Percentiles rank a stretch among this genome's conserved stretches.
phyloP scores from a whole-genome alignment of 2,329 filamentous ascomycete genomes.

The Verticillium dahliae region DNA sequence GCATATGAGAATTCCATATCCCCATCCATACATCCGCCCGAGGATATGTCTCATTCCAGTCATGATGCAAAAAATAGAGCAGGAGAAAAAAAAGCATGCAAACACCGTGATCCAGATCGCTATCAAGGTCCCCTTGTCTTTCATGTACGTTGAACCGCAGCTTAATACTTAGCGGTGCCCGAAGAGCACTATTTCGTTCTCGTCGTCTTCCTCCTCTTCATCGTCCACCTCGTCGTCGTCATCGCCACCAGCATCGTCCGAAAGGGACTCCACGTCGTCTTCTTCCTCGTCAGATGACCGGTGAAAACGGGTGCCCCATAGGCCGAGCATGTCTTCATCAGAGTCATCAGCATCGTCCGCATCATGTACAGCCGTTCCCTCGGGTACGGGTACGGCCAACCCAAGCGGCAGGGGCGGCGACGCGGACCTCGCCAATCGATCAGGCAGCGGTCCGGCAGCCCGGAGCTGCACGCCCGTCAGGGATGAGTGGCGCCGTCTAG shows the following conservation, averaged over 20 bases:
- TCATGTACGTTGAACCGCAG: background rate
- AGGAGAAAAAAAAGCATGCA: background rate
- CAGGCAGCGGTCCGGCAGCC: constrained; percentile 25
- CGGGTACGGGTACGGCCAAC: constrained; percentile 7
- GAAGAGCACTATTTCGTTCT: constrained; percentile 42
- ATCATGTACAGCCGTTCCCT: background rate
- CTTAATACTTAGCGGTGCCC: constrained; percentile 36
- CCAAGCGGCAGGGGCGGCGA: constrained; percentile 6
- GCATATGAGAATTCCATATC: background rate
- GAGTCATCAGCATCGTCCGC: constrained; percentile 33
- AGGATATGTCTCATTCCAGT: background rate
- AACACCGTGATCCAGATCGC: background rate
- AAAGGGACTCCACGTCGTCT: constrained; percentile 31
- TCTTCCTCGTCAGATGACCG: constrained; percentile 16
- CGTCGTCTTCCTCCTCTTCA: constrained; percentile 40
- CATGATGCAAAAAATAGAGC: background rate
- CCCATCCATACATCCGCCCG: background rate
- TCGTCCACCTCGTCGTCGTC: constrained; percentile 43
- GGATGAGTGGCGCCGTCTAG: constrained; percentile 31
- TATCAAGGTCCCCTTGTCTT: background rate
- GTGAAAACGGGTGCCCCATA: constrained; percentile 39
- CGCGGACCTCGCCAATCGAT: constrained; percentile 27
- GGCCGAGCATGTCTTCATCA: constrained; percentile 39
- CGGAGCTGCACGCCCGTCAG: background rate
- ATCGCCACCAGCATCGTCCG: constrained; percentile 32